These are phyloP conservation scores for Zhuliangozyma blackwelliae DNA, from an alignment of 1,139 yeast genomes.

Conservation along the genomic window DNA sequence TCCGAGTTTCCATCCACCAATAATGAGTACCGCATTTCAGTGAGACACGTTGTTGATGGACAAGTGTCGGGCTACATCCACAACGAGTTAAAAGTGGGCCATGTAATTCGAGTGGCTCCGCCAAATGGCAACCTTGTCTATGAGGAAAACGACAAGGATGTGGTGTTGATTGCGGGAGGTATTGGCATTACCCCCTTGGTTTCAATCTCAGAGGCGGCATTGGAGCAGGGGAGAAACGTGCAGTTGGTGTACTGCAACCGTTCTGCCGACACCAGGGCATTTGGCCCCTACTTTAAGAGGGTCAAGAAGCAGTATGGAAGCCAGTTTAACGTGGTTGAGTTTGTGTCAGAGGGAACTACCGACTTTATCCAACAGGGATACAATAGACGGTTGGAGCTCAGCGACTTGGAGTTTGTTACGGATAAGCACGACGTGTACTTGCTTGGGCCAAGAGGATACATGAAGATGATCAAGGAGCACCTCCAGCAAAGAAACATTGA, in stretches of 20 bases:
- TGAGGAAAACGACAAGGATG: slow-evolving; percentile 24
- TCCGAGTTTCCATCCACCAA: slow-evolving; percentile 25
- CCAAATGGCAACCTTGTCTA: slow-evolving; percentile 57
- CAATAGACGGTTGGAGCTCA: slow-evolving; percentile 7
- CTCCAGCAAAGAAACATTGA: slow-evolving; percentile 8
- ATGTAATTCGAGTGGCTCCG: slow-evolving; percentile 47
- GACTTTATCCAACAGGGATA: slow-evolving; percentile 7
- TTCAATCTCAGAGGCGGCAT: slow-evolving; percentile 44
- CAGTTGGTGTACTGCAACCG: slow-evolving; percentile 28
- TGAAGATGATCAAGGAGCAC: slow-evolving; percentile 22
- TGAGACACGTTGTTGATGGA: slow-evolving; percentile 44
- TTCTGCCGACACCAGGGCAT: slow-evolving; percentile 21
- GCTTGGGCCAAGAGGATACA: slow-evolving; percentile 33
- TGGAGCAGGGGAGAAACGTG: slow-evolving; percentile 23
- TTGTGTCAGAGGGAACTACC: slow-evolving; percentile 11
- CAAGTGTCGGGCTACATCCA: slow-evolving; percentile 53
- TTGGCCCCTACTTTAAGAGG: slow-evolving; percentile 18
- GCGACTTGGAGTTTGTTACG: slow-evolving; percentile 15
- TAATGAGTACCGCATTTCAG: slow-evolving; percentile 50
- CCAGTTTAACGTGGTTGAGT: slow-evolving; percentile 19
- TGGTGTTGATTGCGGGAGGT: slow-evolving; percentile 54
- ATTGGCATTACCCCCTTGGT: slow-evolving; percentile 66
- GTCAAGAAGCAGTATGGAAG: slow-evolving; percentile 15
- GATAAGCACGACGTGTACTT: slow-evolving; percentile 20
- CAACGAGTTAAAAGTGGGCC: slow-evolving; percentile 46